Evolutionary conservation across 345 rosid genomes (phyloP), one percentile per base, ranked within the genome.

Genomic region (Populus nigra): DNA sequence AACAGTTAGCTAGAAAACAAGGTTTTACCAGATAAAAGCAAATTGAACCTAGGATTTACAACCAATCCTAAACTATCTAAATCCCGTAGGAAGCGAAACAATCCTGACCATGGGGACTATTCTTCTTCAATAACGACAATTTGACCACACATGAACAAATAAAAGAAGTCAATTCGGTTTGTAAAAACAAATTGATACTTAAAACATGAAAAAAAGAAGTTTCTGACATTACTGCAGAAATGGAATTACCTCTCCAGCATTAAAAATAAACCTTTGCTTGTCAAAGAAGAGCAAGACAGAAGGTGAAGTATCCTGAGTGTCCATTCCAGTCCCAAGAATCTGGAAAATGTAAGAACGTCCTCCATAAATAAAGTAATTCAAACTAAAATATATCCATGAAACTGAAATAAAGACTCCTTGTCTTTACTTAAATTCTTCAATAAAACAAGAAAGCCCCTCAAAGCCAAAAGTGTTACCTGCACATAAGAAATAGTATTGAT

Each of bases 321-420:
- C 99, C 97, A 94, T 90, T 80, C 99, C 99, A 36, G 97, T 94
- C 67, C 99, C 99, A 55, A 94, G 86, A 65, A 93, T 92, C 98
- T 94, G 80, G 65, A 65, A 73, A 7, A 59, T 17, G 35, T 20
- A 16, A 69, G 82, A 33, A 33, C 35, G 0, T 33, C 35, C 35
- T 33, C 35, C 35, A 4, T 33, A 33, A 33, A 33, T 33, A 33
- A 33, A 33, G 35, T 33, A 33, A 33, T 33, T 33, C 35, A 33
- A 33, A 33, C 35, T 33, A 4, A 33, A 33, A 33, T 31, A 2
- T 31, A 33, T 45, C 50, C 15, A 45, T 45, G 47, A 41, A 29
- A 50, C 7, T 3, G 11, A 39, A 69, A n/a, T 61, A 27, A 63
- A 18, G 33, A 71, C 29, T 38, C 31, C 73, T 5, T 36, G 2